A percentile compares a stretch with the other conserved stretches of the same genome.
Evolutionary conservation across 2,329 filamentous ascomycete species (phyloP).

Genomic region (Sarocladiaceae sp.): DNA sequence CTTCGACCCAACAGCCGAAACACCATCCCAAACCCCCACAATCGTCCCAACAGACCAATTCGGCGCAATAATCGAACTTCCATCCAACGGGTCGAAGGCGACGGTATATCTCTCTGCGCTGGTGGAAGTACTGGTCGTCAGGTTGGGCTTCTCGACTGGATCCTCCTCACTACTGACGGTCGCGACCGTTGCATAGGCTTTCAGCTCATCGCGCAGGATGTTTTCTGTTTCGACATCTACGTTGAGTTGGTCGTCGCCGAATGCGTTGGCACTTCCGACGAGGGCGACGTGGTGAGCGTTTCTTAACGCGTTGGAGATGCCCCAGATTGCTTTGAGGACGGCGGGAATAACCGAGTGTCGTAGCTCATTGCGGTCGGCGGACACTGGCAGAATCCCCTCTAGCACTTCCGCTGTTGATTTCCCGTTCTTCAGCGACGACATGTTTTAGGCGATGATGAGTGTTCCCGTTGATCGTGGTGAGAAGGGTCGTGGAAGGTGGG

Average conservation of each 20-base stretch:
- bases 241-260: conserved; percentile 57
- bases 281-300: conserved; percentile 27
- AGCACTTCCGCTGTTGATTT: too few relatives aligned
- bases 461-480: too few relatives aligned
- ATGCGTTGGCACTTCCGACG: conserved; percentile 48
- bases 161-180: conserved; percentile 59
- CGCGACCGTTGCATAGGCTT: conserved; percentile 37
- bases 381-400: not conserved
- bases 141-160: conserved; percentile 39
- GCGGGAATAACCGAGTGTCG: conserved; percentile 42
- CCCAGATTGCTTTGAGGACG: conserved; percentile 40
- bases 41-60: conserved; percentile 59
- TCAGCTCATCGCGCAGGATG: conserved; percentile 40
- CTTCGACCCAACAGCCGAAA: conserved; percentile 35
- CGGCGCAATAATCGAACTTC: conserved; percentile 55
- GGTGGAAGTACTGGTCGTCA: not conserved
- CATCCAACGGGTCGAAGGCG: conserved; percentile 61
- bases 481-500: too few relatives aligned
- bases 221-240: conserved; percentile 51
- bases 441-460: too few relatives aligned
- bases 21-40: conserved; percentile 53
- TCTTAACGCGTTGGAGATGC: conserved; percentile 32
- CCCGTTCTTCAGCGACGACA: too few relatives aligned
- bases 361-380: conserved; percentile 21
- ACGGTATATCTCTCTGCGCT: conserved; percentile 47